Conservation (phyloP, 768 basidiomycete species). For the Podaxis carcinomalis region DNA sequence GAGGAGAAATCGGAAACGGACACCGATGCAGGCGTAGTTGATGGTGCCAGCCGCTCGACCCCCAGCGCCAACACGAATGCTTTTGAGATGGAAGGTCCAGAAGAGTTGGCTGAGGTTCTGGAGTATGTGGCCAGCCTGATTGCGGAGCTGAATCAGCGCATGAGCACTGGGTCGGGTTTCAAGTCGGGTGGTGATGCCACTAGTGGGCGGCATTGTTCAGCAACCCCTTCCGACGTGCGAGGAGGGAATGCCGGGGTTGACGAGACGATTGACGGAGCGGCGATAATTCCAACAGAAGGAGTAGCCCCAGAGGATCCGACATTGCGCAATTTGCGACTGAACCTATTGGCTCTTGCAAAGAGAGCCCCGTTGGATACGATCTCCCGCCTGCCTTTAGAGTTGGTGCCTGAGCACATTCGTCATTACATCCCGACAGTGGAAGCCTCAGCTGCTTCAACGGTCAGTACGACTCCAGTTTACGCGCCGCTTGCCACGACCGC, state of each 20-base stretch:
- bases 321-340: conserved; percentile 59
- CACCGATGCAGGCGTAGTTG: background rate
- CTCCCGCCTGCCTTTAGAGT: conserved; percentile 54
- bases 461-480: background rate
- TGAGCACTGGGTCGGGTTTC: background rate
- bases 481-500: background rate
- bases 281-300: background rate
- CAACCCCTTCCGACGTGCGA: background rate
- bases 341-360: conserved; percentile 73
- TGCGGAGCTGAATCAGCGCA: conserved; percentile 33
- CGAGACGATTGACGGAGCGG: background rate
- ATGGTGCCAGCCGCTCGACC: background rate
- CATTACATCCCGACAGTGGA: conserved; percentile 55
- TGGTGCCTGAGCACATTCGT: conserved; percentile 64
- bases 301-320: conserved; percentile 39
- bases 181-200: background rate
- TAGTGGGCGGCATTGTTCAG: background rate
- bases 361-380: conserved; percentile 73
- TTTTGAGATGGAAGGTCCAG: conserved; percentile 38
- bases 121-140: conserved; percentile 54
- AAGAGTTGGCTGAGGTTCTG: conserved; percentile 52
- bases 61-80: conserved; percentile 14
- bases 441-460: conserved; percentile 15
- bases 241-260: background rate
- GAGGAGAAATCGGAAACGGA: conserved; percentile 26